phyloP scores from a whole-genome alignment of 192 early-diverging fungal genomes.

The Umbelopsis isabellina region DNA sequence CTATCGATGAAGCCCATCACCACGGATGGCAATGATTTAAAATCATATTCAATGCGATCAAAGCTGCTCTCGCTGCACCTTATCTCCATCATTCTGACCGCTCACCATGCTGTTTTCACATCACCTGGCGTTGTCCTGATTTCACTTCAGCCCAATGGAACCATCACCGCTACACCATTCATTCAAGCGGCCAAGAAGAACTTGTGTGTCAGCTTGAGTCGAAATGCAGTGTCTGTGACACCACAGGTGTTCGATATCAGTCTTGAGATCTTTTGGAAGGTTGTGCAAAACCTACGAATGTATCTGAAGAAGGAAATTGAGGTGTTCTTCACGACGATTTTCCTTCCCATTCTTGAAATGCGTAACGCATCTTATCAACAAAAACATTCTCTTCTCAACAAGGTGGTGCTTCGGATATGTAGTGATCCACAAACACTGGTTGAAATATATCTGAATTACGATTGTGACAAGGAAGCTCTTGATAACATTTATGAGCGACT shows the following conservation, averaged over 20 bases:
- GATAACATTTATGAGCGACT: constrained; percentile 92
- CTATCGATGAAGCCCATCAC: constrained; percentile 84
- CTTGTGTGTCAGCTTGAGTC: constrained; percentile 77
- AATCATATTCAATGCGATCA: constrained; percentile 81
- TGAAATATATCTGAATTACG: constrained; percentile 94
- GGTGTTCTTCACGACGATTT: constrained; percentile 87
- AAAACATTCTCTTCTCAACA: constrained; percentile 69
- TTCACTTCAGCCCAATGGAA: constrained; percentile 32
- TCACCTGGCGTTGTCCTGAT: constrained; percentile 50
- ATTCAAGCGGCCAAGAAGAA: constrained; percentile 87
- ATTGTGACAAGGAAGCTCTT: constrained; percentile 81
- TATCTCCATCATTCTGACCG: constrained; percentile 71
- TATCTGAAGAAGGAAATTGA: constrained; percentile 87
- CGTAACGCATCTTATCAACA: constrained; percentile 66
- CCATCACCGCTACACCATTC: constrained; percentile 58
- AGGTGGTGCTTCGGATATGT: constrained; percentile 68
- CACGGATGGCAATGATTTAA: constrained; percentile 68
- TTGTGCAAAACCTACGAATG: constrained; percentile 66
- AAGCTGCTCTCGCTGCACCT: constrained; percentile 84
- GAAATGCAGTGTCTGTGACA: constrained; percentile 79
- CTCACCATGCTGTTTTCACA: constrained; percentile 78
- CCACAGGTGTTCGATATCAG: constrained; percentile 82
- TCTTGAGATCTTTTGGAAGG: constrained; percentile 83
- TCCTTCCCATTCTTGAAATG: constrained; percentile 88
- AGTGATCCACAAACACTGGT: constrained; percentile 78